Evolutionary conservation across 2,329 filamentous ascomycete species (phyloP).

Genomic region (Hypoxylon sp.): DNA sequence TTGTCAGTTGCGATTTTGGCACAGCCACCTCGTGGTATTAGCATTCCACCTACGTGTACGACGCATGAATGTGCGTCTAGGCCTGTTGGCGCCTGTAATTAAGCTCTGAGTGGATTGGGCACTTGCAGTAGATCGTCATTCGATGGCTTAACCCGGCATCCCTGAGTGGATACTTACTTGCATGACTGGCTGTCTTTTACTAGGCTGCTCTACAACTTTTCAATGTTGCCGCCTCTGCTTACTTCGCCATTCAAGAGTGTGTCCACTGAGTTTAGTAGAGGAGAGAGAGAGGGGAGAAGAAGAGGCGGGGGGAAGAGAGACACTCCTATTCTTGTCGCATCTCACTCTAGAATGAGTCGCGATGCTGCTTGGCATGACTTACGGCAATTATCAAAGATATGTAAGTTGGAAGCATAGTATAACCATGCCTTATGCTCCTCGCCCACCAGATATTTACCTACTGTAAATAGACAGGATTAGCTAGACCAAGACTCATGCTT

Average conservation of each 20-base stretch:
- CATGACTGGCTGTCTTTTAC: conserved; percentile 31
- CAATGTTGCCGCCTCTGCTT: conserved; percentile 12
- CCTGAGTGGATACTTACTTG: conserved; percentile 40
- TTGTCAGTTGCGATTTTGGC: conserved; percentile 14
- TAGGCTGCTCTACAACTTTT: neutral
- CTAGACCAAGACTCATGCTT: neutral
- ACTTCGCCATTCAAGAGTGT: neutral
- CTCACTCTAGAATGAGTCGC: conserved; percentile 20
- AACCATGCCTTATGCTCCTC: neutral
- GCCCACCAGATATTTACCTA: neutral
- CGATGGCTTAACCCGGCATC: conserved; percentile 27
- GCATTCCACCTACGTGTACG: conserved; percentile 33
- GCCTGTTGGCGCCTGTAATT: conserved; percentile 25
- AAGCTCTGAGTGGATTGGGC: conserved; percentile 33
- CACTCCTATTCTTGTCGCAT: neutral
- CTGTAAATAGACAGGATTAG: neutral
- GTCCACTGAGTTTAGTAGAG: neutral
- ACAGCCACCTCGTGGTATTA: conserved; percentile 36
- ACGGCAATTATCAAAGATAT: neutral
- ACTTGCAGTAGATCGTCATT: conserved; percentile 42
- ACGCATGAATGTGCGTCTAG: conserved; percentile 8
- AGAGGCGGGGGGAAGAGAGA: no score
- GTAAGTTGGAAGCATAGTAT: neutral
- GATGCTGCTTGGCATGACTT: conserved; percentile 22
- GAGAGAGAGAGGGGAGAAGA: neutral